Evolutionary conservation across 2,329 filamentous ascomycete genomes (phyloP).

Genomic region (Verticillium nonalfalfae): DNA sequence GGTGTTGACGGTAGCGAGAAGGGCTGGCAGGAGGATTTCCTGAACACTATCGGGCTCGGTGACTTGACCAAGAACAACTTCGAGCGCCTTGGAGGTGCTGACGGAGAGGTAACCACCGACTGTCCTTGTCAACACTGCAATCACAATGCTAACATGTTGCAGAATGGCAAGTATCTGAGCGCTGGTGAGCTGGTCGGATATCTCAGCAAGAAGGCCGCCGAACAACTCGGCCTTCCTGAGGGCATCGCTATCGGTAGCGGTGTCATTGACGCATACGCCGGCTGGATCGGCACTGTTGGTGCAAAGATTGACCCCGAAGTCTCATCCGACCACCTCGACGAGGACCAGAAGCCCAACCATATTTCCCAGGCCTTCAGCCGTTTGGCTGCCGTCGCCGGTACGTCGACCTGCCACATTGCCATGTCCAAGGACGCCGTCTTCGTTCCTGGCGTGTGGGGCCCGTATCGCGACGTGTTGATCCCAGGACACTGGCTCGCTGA

Average conservation of each 20-base stretch:
- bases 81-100: constrained; percentile 86
- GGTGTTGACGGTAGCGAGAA: constrained; percentile 96
- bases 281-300: constrained; percentile 98
- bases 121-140: constrained; percentile 27
- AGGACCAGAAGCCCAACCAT: constrained; percentile 68
- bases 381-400: constrained; percentile 89
- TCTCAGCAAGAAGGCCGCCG: constrained; percentile 75
- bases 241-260: constrained; percentile 92
- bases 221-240: constrained; percentile 74
- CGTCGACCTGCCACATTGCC: constrained; percentile 93
- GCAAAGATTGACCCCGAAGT: constrained; percentile 75
- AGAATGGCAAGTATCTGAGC: constrained; percentile 90
- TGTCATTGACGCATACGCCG: constrained; percentile 97
- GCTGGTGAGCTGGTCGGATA: constrained; percentile 87
- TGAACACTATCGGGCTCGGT: constrained; percentile 76
- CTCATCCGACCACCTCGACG: constrained; percentile 56
- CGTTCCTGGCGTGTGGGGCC: constrained; percentile 93
- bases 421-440: constrained; percentile 94
- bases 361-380: constrained; percentile 89
- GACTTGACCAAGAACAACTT: constrained; percentile 84
- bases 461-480: constrained; percentile 88
- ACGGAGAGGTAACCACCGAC: constrained; percentile 71
- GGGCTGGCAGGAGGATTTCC: constrained; percentile 96
- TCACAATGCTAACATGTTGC: constrained; percentile 11
- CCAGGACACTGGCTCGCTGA: constrained; percentile 96